Conservation (phyloP, 352 stramenopile genomes). For the Globisporangium recalcitrans region DNA sequence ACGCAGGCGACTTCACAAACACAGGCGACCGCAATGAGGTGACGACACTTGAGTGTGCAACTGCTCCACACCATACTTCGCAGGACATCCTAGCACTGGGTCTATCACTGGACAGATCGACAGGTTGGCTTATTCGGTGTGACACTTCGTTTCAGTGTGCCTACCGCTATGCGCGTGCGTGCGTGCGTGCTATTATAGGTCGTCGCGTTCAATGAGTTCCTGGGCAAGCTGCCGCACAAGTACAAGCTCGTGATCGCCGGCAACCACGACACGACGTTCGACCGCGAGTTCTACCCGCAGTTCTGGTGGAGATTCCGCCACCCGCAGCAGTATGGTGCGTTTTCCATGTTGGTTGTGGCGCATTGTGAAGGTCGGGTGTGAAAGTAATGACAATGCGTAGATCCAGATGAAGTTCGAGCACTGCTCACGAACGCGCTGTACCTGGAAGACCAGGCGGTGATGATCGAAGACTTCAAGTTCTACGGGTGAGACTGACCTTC, state of each 20-base stretch:
- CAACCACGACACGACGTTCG: slow-evolving; percentile 84
- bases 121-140: too few relatives aligned
- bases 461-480: slow-evolving; percentile 68
- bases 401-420: slow-evolving; percentile 60
- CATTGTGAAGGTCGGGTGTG: too few relatives aligned
- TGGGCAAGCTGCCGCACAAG: slow-evolving; percentile 53
- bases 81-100: too few relatives aligned
- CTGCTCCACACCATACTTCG: too few relatives aligned
- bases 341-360: too few relatives aligned
- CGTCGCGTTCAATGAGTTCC: slow-evolving; percentile 62
- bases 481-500: slow-evolving; percentile 62
- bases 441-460: slow-evolving; percentile 66
- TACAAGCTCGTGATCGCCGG: slow-evolving; percentile 79
- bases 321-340: slow-evolving; percentile 41
- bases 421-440: slow-evolving; percentile 77
- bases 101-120: too few relatives aligned
- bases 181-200: too few relatives aligned
- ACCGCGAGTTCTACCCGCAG: slow-evolving; percentile 56
- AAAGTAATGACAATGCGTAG: slow-evolving; percentile 9
- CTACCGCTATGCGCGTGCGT: too few relatives aligned
- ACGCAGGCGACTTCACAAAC: slow-evolving; percentile 88
- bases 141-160: background rate
- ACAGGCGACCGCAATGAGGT: slow-evolving; percentile 54
- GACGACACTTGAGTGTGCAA: background rate
- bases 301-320: slow-evolving; percentile 73